Base-by-base conservation (phyloP, 176 grass and related monocot species). In the Phragmites australis region DNA sequence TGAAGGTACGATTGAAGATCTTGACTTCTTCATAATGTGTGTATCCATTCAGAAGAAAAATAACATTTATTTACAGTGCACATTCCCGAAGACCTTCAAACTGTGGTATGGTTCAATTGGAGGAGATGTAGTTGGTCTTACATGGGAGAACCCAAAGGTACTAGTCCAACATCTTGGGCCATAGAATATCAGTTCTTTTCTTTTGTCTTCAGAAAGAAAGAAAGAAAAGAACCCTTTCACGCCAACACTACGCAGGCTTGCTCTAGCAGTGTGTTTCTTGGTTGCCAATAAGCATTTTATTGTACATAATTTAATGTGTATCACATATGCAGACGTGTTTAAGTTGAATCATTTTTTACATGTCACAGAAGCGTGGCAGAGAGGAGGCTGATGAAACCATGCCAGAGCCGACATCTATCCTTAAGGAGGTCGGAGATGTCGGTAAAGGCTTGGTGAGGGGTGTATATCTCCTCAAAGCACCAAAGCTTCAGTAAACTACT, bases 131-230 rank as follows among this genome's bases (percentile, higher is more conserved):
- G 62, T 98, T 79, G 92, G 96, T 82, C 78, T 98, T 83, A 98
- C 96, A 11, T 98, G 96, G 92, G 81, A 91, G 83, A 93, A 91
- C 75, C 68, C 86, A 5, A 98, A 91, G 92, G 95, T 94, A 92
- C 72, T 66, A 11, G 39, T 57, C 26, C 30, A 31, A 42, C n/a
- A 68, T 21, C 43, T 58, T 40, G 21, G 26, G 17, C 51, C 66
- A 15, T 70, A 43, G 72, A 79, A 17, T 26, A 49, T 71, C 12
- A 23, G 30, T 25, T 68, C 14, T 29, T 47, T 23, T 26, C 1
- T 42, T 86, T 79, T 55, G 39, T 71, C 50, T 45, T 70, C 27
- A 68, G 59, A 84, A 66, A 40, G 12, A 29, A 70, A 68, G 59
- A 84, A 66, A 40, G 12, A 29, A 70, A 63, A 68, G 10, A 62